Conservation (phyloP, 768 basidiomycete genomes). For the Lactarius vividus region DNA sequence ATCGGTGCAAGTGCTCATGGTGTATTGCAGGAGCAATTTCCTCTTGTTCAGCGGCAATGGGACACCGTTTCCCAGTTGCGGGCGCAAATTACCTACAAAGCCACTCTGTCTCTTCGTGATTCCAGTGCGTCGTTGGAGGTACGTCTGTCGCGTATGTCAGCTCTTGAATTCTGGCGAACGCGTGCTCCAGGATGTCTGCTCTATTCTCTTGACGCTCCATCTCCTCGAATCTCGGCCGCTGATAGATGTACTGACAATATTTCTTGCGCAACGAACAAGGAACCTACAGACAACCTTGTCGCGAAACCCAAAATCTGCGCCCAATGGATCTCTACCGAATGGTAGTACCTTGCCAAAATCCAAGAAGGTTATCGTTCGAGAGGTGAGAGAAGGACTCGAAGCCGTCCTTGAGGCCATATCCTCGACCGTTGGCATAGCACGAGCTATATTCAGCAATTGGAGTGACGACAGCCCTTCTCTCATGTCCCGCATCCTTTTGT, state of each 20-base stretch:
- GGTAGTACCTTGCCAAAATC: constrained; percentile 25
- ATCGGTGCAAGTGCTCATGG: background rate
- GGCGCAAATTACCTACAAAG: constrained; percentile 82
- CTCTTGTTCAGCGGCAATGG: constrained; percentile 91
- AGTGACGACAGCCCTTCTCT: constrained; percentile 41
- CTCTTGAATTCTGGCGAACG: constrained; percentile 8
- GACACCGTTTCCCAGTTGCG: constrained; percentile 85
- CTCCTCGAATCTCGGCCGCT: constrained; percentile 86
- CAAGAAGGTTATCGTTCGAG: constrained; percentile 42
- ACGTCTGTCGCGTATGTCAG: constrained; percentile 26
- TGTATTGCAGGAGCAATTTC: constrained; percentile 68
- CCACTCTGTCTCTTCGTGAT: constrained; percentile 78
- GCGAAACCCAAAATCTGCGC: constrained; percentile 25
- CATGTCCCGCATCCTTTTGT: constrained; percentile 54
- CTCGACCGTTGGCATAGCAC: constrained; percentile 55
- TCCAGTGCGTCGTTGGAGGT: constrained; percentile 52
- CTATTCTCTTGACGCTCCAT: constrained; percentile 78
- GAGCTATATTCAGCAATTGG: constrained; percentile 52
- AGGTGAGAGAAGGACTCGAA: constrained; percentile 54
- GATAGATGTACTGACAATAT: constrained; percentile 63
- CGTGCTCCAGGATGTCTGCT: constrained; percentile 59
- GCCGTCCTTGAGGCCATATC: constrained; percentile 53
- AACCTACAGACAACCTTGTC: constrained; percentile 44
- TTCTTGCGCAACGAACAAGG: constrained; percentile 69
- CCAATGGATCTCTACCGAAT: constrained; percentile 14